A percentile compares a stretch with the other conserved stretches of the same genome.
These are phyloP conservation scores for Cicer pinnatifidum DNA, from an alignment of 306 rosid genomes.

Conservation along the genomic window DNA sequence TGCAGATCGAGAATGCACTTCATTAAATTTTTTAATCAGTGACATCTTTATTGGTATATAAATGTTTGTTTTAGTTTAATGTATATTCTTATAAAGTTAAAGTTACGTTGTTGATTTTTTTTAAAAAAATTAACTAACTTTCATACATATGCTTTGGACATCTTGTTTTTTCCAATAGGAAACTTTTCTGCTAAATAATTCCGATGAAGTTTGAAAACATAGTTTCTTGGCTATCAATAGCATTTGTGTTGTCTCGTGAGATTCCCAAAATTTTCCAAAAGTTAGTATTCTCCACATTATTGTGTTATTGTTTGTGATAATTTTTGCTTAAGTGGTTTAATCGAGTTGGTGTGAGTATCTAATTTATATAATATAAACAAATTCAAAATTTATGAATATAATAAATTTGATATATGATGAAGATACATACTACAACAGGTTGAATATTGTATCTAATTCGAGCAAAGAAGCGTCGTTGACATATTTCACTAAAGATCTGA, in stretches of 20 bases:
- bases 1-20: too few species aligned
- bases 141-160: too few species aligned
- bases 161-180: constrained; percentile 43
- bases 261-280: constrained; percentile 74
- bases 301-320: constrained; percentile 24
- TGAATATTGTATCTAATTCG: constrained; percentile 52
- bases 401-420: constrained; percentile 5
- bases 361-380: constrained; percentile 6
- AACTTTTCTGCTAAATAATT: constrained; percentile 53
- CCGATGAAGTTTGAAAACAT: constrained; percentile 57
- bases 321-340: constrained; percentile 21
- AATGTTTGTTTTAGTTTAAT: too few species aligned
- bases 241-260: constrained; percentile 76
- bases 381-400: neutral
- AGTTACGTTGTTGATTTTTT: too few species aligned
- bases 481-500: constrained; percentile 47
- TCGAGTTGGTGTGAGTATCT: neutral
- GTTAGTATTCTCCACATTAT: constrained; percentile 49
- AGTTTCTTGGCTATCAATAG: constrained; percentile 69
- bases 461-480: constrained; percentile 60
- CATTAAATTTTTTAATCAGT: too few species aligned
- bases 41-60: too few species aligned
- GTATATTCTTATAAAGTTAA: too few species aligned
- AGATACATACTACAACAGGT: constrained; percentile 24
- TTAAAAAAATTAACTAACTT: too few species aligned